These are phyloP conservation scores for Thuidium tamariscinum DNA, from an alignment of 225 moss, liverwort and hornwort genomes.

Conservation along the genomic window DNA sequence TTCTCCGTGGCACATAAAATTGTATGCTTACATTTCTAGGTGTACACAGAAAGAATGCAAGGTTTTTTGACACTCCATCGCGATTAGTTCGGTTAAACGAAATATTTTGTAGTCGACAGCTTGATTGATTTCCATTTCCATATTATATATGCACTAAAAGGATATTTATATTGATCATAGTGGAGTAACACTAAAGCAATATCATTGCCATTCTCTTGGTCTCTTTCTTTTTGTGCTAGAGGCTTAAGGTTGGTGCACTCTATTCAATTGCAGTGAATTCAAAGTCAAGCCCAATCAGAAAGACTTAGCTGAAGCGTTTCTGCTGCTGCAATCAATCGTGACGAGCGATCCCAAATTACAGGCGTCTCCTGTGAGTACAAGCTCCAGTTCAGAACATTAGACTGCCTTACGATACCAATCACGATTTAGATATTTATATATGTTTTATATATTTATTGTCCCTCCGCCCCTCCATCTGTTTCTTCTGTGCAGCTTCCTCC, in stretches of 20 bases:
- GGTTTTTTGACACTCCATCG: background rate
- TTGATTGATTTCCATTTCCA: background rate
- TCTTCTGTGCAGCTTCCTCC: background rate
- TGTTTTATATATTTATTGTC: background rate
- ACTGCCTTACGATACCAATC: background rate
- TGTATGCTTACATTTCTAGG: background rate
- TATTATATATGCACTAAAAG: background rate
- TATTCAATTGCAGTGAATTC: constrained; percentile 18
- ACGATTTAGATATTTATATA: background rate
- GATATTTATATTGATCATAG: background rate
- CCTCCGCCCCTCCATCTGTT: background rate
- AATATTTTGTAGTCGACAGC: background rate
- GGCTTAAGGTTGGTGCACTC: background rate
- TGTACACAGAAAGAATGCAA: background rate
- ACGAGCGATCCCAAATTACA: constrained; percentile 30
- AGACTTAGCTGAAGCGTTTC: constrained; percentile 32
- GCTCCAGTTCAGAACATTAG: background rate
- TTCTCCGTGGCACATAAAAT: background rate
- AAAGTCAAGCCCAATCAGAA: constrained; percentile 31
- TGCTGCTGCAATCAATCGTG: constrained; percentile 39
- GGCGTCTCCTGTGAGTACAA: constrained; percentile 32
- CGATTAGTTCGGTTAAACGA: background rate
- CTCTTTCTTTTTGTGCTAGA: background rate
- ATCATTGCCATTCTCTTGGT: background rate
- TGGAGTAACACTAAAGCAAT: background rate